phyloP scores from a whole-genome alignment of 805 yeast genomes.

The Lachancea cidri region DNA sequence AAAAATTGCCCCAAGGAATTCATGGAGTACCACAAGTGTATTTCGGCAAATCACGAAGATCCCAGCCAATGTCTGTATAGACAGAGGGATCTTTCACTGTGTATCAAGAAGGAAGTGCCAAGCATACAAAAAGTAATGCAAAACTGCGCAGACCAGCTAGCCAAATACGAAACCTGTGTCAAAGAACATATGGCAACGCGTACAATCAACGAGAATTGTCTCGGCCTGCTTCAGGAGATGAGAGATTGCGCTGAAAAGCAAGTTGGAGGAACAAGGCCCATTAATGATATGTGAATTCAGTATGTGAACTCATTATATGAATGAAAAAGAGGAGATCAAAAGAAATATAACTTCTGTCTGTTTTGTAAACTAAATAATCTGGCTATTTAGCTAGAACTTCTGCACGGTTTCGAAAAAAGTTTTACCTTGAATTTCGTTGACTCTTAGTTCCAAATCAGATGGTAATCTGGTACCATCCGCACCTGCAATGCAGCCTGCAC shows the following conservation, averaged over 20 bases:
- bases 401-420: slow-evolving; percentile 47
- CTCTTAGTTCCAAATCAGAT: slow-evolving; percentile 52
- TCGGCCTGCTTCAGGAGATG: slow-evolving; percentile 46
- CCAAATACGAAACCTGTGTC: slow-evolving; percentile 64
- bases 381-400: slow-evolving; percentile 17
- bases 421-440: slow-evolving; percentile 65
- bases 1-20: slow-evolving; percentile 70
- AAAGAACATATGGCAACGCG: slow-evolving; percentile 37
- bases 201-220: slow-evolving; percentile 46
- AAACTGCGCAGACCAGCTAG: slow-evolving; percentile 53
- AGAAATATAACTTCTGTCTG: neutral
- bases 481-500: slow-evolving; percentile 78
- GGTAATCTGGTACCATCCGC: slow-evolving; percentile 72
- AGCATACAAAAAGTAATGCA: slow-evolving; percentile 63
- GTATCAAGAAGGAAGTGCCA: slow-evolving; percentile 65
- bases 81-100: slow-evolving; percentile 53
- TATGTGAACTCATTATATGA: neutral
- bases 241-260: slow-evolving; percentile 52
- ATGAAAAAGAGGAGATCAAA: no score
- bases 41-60: slow-evolving; percentile 50
- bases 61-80: slow-evolving; percentile 47
- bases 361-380: neutral
- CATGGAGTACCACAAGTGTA: slow-evolving; percentile 67
- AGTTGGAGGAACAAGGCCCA: slow-evolving; percentile 13
- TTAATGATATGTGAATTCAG: slow-evolving; percentile 17